Evolutionary conservation across 768 basidiomycete genomes (phyloP), one percentile per base, ranked within the genome.

Genomic region (Sarcomyxa edulis): DNA sequence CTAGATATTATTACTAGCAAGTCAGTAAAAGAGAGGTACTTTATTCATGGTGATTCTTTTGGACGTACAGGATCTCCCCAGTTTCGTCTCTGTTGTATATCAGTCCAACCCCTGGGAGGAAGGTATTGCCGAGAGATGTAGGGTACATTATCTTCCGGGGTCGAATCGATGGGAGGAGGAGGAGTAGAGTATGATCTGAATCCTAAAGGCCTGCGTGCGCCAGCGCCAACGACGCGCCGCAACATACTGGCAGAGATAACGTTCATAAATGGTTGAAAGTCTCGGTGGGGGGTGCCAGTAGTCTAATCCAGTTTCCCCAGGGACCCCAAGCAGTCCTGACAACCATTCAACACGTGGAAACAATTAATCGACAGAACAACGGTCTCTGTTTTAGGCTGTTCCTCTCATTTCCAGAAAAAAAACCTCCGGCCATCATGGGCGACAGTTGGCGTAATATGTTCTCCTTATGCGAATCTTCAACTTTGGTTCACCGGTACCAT

Each of bases 11-110:
- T 12, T n/a, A 7, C 6, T 31, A 24, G 7, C 47, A 25, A 34
- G 25, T 22, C 25, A 42, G 21, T 16, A 34, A 45, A 43, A 44
- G 35, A 22, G 7, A 43, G 34, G 39, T n/a, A 14, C n/a, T 10
- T 19, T 10, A 37, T 14, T 20, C 14, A 43, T 37, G 5, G 42
- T 37, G 20, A n/a, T n/a, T n/a, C n/a, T 18, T 11, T 7, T 15
- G 29, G 22, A 59, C 74, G 47, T 49, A 89, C 89, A 29, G 82
- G 67, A 44, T 92, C 88, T 35, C 83, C 86, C 62, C 81, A 81
- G 55, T 92, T 89, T 39, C 88, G 75, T 45, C 89, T 70, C 68
- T 83, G 73, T 51, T 85, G 76, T 24, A 58, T 55, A 55, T 92
- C 89, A 54, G 81, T 72, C 88, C 87, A 92, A 30, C 84, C 83